Evolutionary conservation across 805 yeast species (phyloP).

Genomic region (Ogataea philodendri): DNA sequence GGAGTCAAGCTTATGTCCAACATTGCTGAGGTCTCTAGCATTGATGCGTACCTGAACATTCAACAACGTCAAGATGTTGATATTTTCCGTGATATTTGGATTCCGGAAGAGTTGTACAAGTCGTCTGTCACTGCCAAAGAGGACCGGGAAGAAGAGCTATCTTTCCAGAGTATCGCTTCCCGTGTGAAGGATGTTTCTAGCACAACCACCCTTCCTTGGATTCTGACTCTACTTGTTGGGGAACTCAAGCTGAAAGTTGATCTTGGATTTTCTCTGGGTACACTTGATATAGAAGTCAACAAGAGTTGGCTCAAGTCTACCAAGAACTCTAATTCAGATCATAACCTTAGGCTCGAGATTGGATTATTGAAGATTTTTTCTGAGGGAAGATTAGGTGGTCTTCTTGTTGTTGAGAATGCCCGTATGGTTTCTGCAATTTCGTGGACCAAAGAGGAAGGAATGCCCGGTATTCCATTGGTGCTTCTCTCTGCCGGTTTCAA

Average conservation of each 20-base stretch:
- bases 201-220: slow-evolving; percentile 73
- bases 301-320: slow-evolving; percentile 67
- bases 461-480: slow-evolving; percentile 63
- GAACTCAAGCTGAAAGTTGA: slow-evolving; percentile 60
- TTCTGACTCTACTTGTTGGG: slow-evolving; percentile 53
- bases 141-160: slow-evolving; percentile 2
- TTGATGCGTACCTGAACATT: slow-evolving; percentile 64
- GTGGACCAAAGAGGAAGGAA: slow-evolving; percentile 54
- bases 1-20: slow-evolving; percentile 45
- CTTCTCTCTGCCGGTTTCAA: slow-evolving; percentile 57
- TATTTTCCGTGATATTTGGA: slow-evolving; percentile 81
- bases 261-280: slow-evolving; percentile 82
- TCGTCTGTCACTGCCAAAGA: slow-evolving; percentile 17
- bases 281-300: slow-evolving; percentile 52
- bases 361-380: slow-evolving; percentile 51
- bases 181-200: slow-evolving; percentile 57
- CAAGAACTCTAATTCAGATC: slow-evolving; percentile 68
- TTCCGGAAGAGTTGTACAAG: slow-evolving; percentile 44
- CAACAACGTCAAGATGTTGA: slow-evolving; percentile 87
- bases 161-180: slow-evolving; percentile 38
- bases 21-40: slow-evolving; percentile 48
- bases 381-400: slow-evolving; percentile 80
- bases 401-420: slow-evolving; percentile 46
- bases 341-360: slow-evolving; percentile 61
- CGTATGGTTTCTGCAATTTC: slow-evolving; percentile 62